These are phyloP conservation scores for Patellaria atrata DNA, from an alignment of 495 filamentous ascomycete species.

Conservation along the genomic window DNA sequence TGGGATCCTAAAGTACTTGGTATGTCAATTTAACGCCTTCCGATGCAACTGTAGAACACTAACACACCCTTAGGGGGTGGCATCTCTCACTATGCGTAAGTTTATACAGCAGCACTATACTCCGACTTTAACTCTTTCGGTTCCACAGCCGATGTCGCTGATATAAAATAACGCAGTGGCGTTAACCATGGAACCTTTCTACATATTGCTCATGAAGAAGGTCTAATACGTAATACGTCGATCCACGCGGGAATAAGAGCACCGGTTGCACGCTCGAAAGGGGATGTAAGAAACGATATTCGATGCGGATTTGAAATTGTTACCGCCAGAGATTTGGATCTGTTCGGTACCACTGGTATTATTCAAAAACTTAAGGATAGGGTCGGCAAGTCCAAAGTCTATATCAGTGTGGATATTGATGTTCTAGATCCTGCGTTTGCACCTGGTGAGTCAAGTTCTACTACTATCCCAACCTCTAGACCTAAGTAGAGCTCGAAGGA, in stretches of 20 bases:
- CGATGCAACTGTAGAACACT: not conserved
- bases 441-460: conserved; percentile 18
- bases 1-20: conserved; percentile 36
- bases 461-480: not conserved
- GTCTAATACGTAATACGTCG: conserved; percentile 33
- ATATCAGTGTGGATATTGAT: conserved; percentile 31
- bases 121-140: not conserved
- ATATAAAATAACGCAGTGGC: no score
- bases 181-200: conserved; percentile 41
- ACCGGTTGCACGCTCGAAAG: conserved; percentile 29
- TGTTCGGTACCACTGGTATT: conserved; percentile 22
- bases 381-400: conserved; percentile 23
- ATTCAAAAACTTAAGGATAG: conserved; percentile 23
- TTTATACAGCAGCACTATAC: conserved; percentile 1
- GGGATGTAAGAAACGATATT: conserved; percentile 34
- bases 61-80: conserved; percentile 27
- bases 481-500: not conserved
- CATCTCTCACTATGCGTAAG: conserved; percentile 37
- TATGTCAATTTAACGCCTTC: conserved; percentile 8
- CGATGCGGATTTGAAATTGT: conserved; percentile 36
- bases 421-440: conserved; percentile 31
- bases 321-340: conserved; percentile 26
- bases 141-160: not conserved
- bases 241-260: conserved; percentile 38
- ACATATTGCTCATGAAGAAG: conserved; percentile 40